Percentiles rank a stretch among this genome's conserved stretches.
Conservation (phyloP, 2,329 filamentous ascomycete genomes). For the Aspergillus floridensis region DNA sequence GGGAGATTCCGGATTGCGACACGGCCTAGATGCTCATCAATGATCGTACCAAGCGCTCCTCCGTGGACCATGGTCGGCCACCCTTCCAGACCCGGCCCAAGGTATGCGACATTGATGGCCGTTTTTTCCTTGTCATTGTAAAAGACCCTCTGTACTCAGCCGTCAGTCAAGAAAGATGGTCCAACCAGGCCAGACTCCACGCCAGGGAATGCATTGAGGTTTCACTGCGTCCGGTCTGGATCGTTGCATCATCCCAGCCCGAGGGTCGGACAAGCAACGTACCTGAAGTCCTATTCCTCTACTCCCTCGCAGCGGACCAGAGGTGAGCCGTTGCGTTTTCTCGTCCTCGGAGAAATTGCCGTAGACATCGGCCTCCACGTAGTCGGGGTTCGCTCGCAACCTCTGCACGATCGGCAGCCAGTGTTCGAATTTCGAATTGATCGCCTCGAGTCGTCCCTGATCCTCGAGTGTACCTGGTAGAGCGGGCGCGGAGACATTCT, state of each 20-base stretch:
- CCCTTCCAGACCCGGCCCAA: conserved; percentile 63
- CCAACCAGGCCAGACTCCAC: neutral
- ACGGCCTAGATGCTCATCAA: conserved; percentile 68
- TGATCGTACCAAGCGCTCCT: conserved; percentile 64
- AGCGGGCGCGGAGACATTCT: conserved; percentile 24
- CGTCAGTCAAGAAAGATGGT: conserved; percentile 15
- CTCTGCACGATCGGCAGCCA: conserved; percentile 37
- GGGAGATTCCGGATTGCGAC: conserved; percentile 54
- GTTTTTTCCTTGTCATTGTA: conserved; percentile 59
- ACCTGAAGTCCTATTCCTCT: conserved; percentile 43
- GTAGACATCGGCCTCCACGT: conserved; percentile 40
- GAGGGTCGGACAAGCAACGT: conserved; percentile 16
- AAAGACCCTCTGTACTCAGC: conserved; percentile 57
- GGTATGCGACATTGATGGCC: conserved; percentile 62
- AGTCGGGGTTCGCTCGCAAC: conserved; percentile 40
- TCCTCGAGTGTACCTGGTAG: conserved; percentile 38
- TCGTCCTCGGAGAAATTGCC: conserved; percentile 35
- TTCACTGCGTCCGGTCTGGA: neutral
- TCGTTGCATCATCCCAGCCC: conserved; percentile 10
- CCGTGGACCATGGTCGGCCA: conserved; percentile 74
- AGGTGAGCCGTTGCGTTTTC: conserved; percentile 37
- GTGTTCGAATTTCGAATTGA: conserved; percentile 33
- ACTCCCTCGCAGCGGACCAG: conserved; percentile 40
- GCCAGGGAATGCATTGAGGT: neutral
- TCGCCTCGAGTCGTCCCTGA: conserved; percentile 24